Percentiles rank a stretch among this genome's conserved stretches.
Conservation (phyloP, 805 yeast species). For the Candida alai region DNA sequence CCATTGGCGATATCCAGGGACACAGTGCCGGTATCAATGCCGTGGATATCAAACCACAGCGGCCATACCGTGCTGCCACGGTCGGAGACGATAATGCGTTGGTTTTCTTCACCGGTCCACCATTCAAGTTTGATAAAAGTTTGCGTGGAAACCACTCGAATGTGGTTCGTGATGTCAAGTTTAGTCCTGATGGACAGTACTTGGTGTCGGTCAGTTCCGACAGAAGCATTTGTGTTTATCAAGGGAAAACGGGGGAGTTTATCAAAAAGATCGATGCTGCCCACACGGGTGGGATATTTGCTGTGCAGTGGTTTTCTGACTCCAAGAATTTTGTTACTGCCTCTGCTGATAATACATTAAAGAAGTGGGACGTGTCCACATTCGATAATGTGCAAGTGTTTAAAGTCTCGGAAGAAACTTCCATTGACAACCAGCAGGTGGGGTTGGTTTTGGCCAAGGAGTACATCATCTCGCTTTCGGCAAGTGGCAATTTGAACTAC, state of each 20-base stretch:
- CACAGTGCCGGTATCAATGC: slow-evolving; percentile 82
- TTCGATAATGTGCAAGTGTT: slow-evolving; percentile 45
- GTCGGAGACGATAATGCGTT: slow-evolving; percentile 85
- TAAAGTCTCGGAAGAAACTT: slow-evolving; percentile 35
- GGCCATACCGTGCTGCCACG: slow-evolving; percentile 93
- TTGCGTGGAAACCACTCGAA: slow-evolving; percentile 73
- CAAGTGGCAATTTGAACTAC: slow-evolving; percentile 67
- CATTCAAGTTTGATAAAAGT: slow-evolving; percentile 78
- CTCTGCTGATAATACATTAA: slow-evolving; percentile 77
- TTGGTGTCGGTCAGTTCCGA: slow-evolving; percentile 85
- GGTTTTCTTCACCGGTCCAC: slow-evolving; percentile 88
- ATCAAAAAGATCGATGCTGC: slow-evolving; percentile 46
- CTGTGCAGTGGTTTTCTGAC: slow-evolving; percentile 64
- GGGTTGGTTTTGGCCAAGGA: slow-evolving; percentile 69
- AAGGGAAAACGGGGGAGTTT: slow-evolving; percentile 83
- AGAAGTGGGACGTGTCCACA: slow-evolving; percentile 53
- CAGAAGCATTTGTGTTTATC: slow-evolving; percentile 70
- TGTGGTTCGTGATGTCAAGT: slow-evolving; percentile 76
- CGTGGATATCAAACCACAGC: slow-evolving; percentile 74
- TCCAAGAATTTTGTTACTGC: slow-evolving; percentile 64
- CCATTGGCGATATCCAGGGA: slow-evolving; percentile 95
- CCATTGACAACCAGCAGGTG: slow-evolving; percentile 65
- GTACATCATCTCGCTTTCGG: slow-evolving; percentile 62
- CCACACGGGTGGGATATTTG: slow-evolving; percentile 80
- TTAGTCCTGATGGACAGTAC: slow-evolving; percentile 74